Percentiles rank a stretch among this genome's conserved stretches.
These are phyloP conservation scores for Ramaria rubella DNA, from an alignment of 768 basidiomycete species.

Conservation along the genomic window DNA sequence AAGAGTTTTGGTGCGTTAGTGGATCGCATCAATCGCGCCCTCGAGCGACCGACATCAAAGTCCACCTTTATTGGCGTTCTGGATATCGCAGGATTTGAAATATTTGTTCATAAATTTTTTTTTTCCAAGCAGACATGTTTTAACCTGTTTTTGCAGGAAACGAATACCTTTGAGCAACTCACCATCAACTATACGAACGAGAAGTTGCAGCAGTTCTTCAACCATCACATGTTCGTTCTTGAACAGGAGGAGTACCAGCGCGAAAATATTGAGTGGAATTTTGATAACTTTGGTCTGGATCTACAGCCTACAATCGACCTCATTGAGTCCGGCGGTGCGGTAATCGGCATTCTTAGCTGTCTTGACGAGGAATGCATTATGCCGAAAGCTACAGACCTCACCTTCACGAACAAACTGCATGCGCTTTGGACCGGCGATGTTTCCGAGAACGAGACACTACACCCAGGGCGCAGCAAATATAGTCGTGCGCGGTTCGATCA, in stretches of 20 bases:
- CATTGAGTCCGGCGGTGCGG: conserved; percentile 71
- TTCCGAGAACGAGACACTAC: conserved; percentile 37
- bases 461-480: conserved; percentile 80
- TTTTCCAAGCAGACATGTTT: neutral
- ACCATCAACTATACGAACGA: conserved; percentile 99
- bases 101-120: conserved; percentile 33
- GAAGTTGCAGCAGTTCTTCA: conserved; percentile 96
- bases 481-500: conserved; percentile 83
- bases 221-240: conserved; percentile 99
- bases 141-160: conserved; percentile 43
- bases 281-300: conserved; percentile 96
- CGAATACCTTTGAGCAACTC: conserved; percentile 94
- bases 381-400: conserved; percentile 95
- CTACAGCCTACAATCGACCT: conserved; percentile 98
- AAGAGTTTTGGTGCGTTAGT: conserved; percentile 93
- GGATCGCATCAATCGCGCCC: conserved; percentile 88
- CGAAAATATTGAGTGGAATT: conserved; percentile 96
- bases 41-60: conserved; percentile 83
- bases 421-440: conserved; percentile 59
- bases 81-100: conserved; percentile 99
- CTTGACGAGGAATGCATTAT: conserved; percentile 99
- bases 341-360: conserved; percentile 86
- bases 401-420: conserved; percentile 90
- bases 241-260: conserved; percentile 98
- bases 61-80: conserved; percentile 95